Evolutionary conservation across 345 rosid genomes (phyloP), one percentile per base, ranked within the genome.

Genomic region (Bruguiera gymnorhiza): DNA sequence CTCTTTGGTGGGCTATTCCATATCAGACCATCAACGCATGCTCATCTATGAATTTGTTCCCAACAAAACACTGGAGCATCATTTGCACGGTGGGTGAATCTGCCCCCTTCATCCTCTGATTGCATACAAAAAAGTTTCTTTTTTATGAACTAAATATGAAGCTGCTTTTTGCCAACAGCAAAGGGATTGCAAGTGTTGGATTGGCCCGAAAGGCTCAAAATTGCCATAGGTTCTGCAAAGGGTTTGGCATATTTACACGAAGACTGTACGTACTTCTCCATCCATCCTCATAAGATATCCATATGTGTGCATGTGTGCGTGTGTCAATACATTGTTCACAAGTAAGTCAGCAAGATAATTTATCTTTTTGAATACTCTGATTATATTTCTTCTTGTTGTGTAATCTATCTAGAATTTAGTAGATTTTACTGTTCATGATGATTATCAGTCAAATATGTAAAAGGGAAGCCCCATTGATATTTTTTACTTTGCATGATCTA

Each of bases 191-290:
- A 87, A 0, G 91, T 81, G 8, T 82, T 96, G 52, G 97, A 92
- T 69, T 96, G 99, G 99, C 64, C 83, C 66, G 83, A 76, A 77
- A 84, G 99, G 84, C 81, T 96, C 76, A 88, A 84, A 71, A 92
- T 90, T 63, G 98, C 99, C 50, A 66, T 90, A 29, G 98, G 99
- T 20, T 80, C 99, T 52, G 99, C 99, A 6, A 96, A 92, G 92
- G 99, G 98, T 24, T 84, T 96, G 81, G 97, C 99, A 21, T 96
- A 92, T 80, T 83, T 96, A 65, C 98, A 96, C 39, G 99, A 96
- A 85, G 99, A 92, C 60, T 96, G 98, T 96, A 86, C 8, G 99
- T 82, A 55, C 68, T 23, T 27, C 16, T 8, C 2, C 16, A 6
- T 43, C 50, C 18, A 54, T 43, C 9, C 18, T 11, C 3, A 3